Conservation (phyloP, 345 rosid genomes). For the Reutealis trisperma region DNA sequence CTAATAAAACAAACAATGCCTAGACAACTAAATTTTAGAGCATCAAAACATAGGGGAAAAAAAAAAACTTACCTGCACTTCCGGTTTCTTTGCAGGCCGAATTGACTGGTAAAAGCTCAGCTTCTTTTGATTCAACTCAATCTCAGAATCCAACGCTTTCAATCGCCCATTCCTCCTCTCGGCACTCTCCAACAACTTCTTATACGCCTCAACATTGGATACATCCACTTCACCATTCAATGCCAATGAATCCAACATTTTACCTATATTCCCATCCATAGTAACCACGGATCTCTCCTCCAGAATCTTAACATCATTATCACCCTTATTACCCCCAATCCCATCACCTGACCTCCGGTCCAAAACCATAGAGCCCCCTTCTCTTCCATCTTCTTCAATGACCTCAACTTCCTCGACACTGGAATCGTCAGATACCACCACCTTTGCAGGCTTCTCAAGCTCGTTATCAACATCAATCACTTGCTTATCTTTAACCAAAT, state of each 20-base stretch:
- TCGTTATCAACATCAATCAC: constrained; percentile 50
- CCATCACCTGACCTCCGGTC: constrained; percentile 16
- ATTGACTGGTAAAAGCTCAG: constrained; percentile 35
- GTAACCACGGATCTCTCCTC: constrained; percentile 50
- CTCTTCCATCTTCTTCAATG: constrained; percentile 40
- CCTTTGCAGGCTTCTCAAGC: constrained; percentile 27
- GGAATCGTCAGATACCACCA: constrained; percentile 51
- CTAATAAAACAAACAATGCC: too few relatives aligned
- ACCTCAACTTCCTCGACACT: constrained; percentile 49
- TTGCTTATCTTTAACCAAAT: constrained; percentile 34
- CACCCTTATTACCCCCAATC: constrained; percentile 6
- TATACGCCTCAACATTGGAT: constrained; percentile 54
- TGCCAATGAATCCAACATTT: constrained; percentile 44
- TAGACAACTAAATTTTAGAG: background rate
- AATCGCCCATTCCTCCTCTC: constrained; percentile 51
- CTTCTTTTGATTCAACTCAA: constrained; percentile 53
- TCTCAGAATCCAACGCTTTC: constrained; percentile 54
- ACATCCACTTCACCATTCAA: constrained; percentile 36
- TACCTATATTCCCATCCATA: constrained; percentile 40
- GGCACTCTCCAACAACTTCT: constrained; percentile 56
- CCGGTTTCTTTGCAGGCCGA: constrained; percentile 48
- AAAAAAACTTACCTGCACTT: constrained; percentile 36
- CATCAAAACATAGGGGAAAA: background rate
- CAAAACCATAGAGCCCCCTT: constrained; percentile 25
- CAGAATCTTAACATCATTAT: constrained; percentile 30